Percentiles rank a stretch among this genome's conserved stretches.
phyloP scores from a whole-genome alignment of 139 green algal genomes.

The Desmodesmus armatus region DNA sequence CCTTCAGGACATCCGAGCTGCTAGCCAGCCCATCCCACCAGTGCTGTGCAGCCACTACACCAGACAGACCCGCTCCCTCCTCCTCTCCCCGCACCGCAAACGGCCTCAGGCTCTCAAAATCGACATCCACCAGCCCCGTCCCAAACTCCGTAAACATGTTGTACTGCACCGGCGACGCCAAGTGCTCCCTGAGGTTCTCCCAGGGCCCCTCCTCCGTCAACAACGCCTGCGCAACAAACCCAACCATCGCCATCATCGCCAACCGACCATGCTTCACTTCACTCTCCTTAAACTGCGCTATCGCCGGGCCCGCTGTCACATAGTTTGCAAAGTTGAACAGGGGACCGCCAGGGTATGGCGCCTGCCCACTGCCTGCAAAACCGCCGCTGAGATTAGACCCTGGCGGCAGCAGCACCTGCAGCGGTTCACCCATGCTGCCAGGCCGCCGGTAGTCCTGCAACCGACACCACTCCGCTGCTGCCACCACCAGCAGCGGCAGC shows the following conservation, averaged over 20 bases:
- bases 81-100: no score
- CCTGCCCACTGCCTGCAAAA: constrained; percentile 57
- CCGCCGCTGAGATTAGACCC: constrained; percentile 50
- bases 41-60: no score
- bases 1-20: no score
- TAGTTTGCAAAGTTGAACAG: constrained; percentile 77
- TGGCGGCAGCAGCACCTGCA: constrained; percentile 58
- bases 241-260: constrained; percentile 77
- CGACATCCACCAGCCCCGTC: no score
- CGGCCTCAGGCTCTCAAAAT: no score
- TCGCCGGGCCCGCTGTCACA: constrained; percentile 3
- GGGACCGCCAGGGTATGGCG: constrained; percentile 75
- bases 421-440: constrained; percentile 57
- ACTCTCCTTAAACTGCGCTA: constrained; percentile 49
- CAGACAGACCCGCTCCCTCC: no score
- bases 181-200: constrained; percentile 60
- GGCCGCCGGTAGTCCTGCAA: constrained; percentile 66
- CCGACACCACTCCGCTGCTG: constrained; percentile 64
- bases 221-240: constrained; percentile 66
- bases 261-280: constrained; percentile 88
- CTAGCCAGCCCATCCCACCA: no score
- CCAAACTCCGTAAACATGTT: constrained; percentile 61
- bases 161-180: constrained; percentile 63
- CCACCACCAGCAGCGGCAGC: constrained; percentile 66
- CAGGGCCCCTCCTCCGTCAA: constrained; percentile 72